phyloP scores from a whole-genome alignment of 768 basidiomycete genomes.

The Rhodotorula toruloides region DNA sequence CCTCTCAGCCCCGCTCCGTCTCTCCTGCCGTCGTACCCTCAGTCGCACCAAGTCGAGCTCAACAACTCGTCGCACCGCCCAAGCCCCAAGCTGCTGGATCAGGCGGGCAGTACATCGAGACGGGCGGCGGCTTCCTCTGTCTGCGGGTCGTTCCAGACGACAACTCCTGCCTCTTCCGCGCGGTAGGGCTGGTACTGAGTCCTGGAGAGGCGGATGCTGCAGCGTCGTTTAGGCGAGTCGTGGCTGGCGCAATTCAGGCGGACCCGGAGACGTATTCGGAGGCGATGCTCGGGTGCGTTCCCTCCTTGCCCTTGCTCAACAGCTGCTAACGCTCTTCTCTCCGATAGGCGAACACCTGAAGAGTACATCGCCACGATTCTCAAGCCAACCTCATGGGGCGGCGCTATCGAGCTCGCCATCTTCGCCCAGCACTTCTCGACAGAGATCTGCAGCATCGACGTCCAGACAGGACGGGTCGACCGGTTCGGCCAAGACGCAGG shows the following conservation, averaged over 20 bases:
- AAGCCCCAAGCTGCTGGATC: too few relatives aligned
- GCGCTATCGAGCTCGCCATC: constrained; percentile 82
- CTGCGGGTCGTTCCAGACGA: constrained; percentile 78
- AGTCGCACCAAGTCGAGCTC: too few relatives aligned
- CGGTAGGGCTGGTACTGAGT: constrained; percentile 76
- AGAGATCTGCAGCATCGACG: constrained; percentile 56
- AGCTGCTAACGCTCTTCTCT: constrained; percentile 22
- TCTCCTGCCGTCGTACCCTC: too few relatives aligned
- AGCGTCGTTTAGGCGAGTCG: constrained; percentile 67
- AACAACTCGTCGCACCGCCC: too few relatives aligned
- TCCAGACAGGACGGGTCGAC: constrained; percentile 18
- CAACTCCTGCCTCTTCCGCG: constrained; percentile 89
- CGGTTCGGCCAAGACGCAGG: constrained; percentile 19
- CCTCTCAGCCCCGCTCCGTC: too few relatives aligned
- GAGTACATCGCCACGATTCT: constrained; percentile 77
- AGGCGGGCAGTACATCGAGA: background rate
- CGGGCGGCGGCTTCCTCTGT: constrained; percentile 33
- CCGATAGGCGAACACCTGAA: constrained; percentile 55
- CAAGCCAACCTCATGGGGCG: constrained; percentile 80
- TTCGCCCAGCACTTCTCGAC: constrained; percentile 74
- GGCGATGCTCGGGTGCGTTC: constrained; percentile 71
- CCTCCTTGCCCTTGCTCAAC: constrained; percentile 39
- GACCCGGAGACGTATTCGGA: constrained; percentile 72
- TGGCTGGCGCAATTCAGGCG: constrained; percentile 70
- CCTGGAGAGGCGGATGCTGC: constrained; percentile 67